phyloP scores from a whole-genome alignment of 148 eudicot genomes.

The Rhododendron mucronatum region DNA sequence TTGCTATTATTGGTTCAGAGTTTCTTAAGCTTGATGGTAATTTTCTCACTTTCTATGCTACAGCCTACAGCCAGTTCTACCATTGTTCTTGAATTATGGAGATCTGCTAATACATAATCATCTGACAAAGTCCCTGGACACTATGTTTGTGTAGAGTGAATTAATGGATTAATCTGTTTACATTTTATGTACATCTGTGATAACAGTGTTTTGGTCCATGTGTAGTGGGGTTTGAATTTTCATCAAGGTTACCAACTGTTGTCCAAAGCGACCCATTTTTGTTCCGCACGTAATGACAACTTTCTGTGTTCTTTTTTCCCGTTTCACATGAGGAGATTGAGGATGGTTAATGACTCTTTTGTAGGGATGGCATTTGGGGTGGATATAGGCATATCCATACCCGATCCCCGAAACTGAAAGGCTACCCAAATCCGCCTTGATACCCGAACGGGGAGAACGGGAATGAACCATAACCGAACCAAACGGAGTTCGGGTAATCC shows the following conservation, averaged over 20 bases:
- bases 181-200: neutral
- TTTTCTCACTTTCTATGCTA: slow-evolving; percentile 1
- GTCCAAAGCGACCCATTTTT: neutral
- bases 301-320: neutral
- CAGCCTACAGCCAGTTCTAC: neutral
- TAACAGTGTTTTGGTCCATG: neutral
- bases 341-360: neutral
- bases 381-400: too few species aligned
- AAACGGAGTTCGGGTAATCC: too few species aligned
- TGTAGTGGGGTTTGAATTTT: neutral
- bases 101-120: neutral
- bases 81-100: neutral
- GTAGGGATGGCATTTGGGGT: too few species aligned
- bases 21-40: slow-evolving; percentile 92
- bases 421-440: too few species aligned
- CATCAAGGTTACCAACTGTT: neutral
- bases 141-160: neutral
- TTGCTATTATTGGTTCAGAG: slow-evolving; percentile 78
- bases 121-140: neutral
- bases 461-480: too few species aligned
- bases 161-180: neutral
- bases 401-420: too few species aligned
- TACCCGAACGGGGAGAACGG: too few species aligned
- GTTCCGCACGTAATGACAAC: neutral
- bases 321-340: neutral